phyloP scores from a whole-genome alignment of 208 protist species.

The Crithidia thermophila region DNA sequence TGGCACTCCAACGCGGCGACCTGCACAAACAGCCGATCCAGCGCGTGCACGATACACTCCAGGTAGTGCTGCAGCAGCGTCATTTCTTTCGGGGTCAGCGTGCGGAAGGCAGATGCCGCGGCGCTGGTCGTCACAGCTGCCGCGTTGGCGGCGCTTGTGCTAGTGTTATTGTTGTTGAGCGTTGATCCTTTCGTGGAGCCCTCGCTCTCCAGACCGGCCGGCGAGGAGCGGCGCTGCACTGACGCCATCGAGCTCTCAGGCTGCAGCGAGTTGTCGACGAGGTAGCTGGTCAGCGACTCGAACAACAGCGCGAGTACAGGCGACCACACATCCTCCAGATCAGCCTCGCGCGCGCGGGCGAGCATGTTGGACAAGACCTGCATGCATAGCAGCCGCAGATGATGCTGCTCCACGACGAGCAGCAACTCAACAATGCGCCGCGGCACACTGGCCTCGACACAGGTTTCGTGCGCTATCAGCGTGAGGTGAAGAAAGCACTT shows the following conservation, averaged over 20 bases:
- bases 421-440: slow-evolving; percentile 37
- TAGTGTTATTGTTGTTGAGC: too few species aligned
- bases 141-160: too few species aligned
- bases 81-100: slow-evolving; percentile 13
- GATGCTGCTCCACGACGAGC: slow-evolving; percentile 39
- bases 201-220: not conserved
- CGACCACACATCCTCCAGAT: slow-evolving; percentile 23
- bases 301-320: slow-evolving; percentile 29
- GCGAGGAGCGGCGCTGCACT: not conserved
- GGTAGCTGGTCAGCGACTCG: slow-evolving; percentile 17
- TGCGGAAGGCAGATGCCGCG: not conserved
- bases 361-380: slow-evolving; percentile 49
- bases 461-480: slow-evolving; percentile 32
- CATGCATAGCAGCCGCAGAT: slow-evolving; percentile 58
- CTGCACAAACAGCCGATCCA: slow-evolving; percentile 28
- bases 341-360: slow-evolving; percentile 12
- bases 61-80: slow-evolving; percentile 27
- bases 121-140: not conserved
- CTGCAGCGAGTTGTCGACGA: slow-evolving; percentile 8
- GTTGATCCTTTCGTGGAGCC: not conserved
- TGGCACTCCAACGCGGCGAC: slow-evolving; percentile 25
- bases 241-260: not conserved
- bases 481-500: slow-evolving; percentile 62
- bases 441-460: slow-evolving; percentile 35
- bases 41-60: slow-evolving; percentile 21